Evolutionary conservation across 2,329 filamentous ascomycete species (phyloP).

Genomic region (Huntiella abstrusa): DNA sequence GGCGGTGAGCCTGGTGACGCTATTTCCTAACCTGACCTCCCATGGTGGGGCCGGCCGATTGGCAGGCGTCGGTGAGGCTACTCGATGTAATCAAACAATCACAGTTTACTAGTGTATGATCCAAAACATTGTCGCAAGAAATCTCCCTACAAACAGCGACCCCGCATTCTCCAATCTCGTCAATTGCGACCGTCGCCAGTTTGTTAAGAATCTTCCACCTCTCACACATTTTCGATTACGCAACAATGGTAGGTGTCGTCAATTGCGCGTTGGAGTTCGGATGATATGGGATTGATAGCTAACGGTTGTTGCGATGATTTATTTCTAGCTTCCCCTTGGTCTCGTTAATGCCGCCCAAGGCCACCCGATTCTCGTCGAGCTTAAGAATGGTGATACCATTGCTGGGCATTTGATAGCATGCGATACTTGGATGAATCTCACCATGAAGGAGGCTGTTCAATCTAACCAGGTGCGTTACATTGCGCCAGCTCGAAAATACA

Average conservation of each 20-base stretch:
- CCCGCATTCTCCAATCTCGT: constrained; percentile 1
- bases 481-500: not conserved
- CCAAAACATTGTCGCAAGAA: too few relatives aligned
- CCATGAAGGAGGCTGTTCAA: constrained; percentile 89
- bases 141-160: too few relatives aligned
- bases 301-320: too few relatives aligned
- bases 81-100: too few relatives aligned
- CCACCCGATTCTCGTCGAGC: constrained; percentile 92
- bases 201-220: not conserved
- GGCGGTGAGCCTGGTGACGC: constrained; percentile 6
- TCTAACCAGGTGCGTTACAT: constrained; percentile 51
- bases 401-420: constrained; percentile 92
- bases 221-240: not conserved
- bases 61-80: too few relatives aligned
- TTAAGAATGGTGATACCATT: constrained; percentile 92
- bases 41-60: constrained; percentile 8
- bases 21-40: too few relatives aligned
- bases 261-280: too few relatives aligned
- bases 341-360: constrained; percentile 90
- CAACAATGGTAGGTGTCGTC: not conserved
- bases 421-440: constrained; percentile 99
- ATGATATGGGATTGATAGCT: too few relatives aligned
- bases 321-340: constrained; percentile 46
- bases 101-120: too few relatives aligned
- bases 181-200: not conserved